Conservation (phyloP, 805 yeast species). For the Metschnikowia chrysomelidarum region DNA sequence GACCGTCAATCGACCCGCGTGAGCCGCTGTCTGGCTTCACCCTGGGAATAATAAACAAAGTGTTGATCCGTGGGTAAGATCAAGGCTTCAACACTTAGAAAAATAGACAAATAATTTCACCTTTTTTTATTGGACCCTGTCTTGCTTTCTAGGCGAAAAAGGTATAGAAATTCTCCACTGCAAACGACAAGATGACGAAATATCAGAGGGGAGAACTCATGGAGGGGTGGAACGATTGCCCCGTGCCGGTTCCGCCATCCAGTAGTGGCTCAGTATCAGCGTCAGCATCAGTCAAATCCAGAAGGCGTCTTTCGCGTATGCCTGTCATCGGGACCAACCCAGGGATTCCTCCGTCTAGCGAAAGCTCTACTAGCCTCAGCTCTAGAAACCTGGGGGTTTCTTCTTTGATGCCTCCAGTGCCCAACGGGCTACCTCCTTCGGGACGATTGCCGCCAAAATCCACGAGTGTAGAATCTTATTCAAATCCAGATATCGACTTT, state of each 20-base stretch:
- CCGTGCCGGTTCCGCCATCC: slow-evolving; percentile 28
- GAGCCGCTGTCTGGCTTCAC: too few relatives aligned
- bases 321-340: slow-evolving; percentile 4
- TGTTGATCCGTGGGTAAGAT: too few relatives aligned
- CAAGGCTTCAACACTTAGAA: too few relatives aligned
- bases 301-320: slow-evolving; percentile 14
- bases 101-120: too few relatives aligned
- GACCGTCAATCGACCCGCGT: too few relatives aligned
- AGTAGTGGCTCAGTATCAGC: slow-evolving; percentile 8
- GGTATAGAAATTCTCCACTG: too few relatives aligned
- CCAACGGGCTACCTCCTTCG: neutral
- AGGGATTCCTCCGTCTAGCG: slow-evolving; percentile 5
- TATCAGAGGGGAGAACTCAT: slow-evolving; percentile 38
- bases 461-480: neutral
- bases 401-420: neutral
- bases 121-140: too few relatives aligned
- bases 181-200: slow-evolving; percentile 26
- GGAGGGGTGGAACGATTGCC: slow-evolving; percentile 67
- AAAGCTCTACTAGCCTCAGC: slow-evolving; percentile 5
- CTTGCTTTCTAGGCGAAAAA: too few relatives aligned
- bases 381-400: slow-evolving; percentile 9
- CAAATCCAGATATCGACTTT: neutral
- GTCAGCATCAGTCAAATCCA: slow-evolving; percentile 6
- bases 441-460: neutral
- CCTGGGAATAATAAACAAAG: too few relatives aligned